Evolutionary conservation across 495 filamentous ascomycete genomes (phyloP), one percentile per base, ranked within the genome.

Genomic region (Stereocaulon alpinum): DNA sequence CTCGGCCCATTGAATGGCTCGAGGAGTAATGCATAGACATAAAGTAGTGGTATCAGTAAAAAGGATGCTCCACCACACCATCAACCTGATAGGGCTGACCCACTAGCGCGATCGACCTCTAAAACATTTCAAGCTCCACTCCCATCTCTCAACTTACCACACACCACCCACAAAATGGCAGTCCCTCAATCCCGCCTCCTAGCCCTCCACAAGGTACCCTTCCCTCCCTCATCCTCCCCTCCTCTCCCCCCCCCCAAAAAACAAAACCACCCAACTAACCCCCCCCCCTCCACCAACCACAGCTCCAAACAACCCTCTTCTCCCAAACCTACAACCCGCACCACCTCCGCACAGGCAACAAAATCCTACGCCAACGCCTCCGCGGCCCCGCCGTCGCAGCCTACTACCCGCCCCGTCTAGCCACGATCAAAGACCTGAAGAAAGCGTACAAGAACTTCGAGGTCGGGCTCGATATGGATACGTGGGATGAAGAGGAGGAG

Each of bases 221-320:
- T 43, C n/a, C 41, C n/a, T 18, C 18, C 27, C 61, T 50, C 20
- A 0, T 45, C 44, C 18, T 4, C 30, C 32, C 27, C 40, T 37
- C 61, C 45, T n/a, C 18, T 27, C 59, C 51, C 22, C 10, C 45
- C 40, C 2, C 18, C 27, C 34, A 17, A 37, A 37, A 40, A 49
- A 37, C 18, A 6, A 47, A 27, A 34, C 48, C 29, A 24, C 44
- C 34, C 37, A 18, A 58, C n/a, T n/a, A n/a, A n/a, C n/a, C n/a
- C n/a, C n/a, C n/a, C n/a, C n/a, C n/a, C n/a, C n/a, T n/a, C n/a
- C n/a, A n/a, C n/a, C n/a, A n/a, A n/a, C n/a, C n/a, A n/a, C n/a
- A 96, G 92, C 81, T 82, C 64, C 89, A 89, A 83, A 94, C 87
- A 77, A 82, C 84, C 70, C 84, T 98, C 71, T 98, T 98, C 78